Base-by-base conservation (phyloP, 768 basidiomycete species). In the Amanita brunnescens region DNA sequence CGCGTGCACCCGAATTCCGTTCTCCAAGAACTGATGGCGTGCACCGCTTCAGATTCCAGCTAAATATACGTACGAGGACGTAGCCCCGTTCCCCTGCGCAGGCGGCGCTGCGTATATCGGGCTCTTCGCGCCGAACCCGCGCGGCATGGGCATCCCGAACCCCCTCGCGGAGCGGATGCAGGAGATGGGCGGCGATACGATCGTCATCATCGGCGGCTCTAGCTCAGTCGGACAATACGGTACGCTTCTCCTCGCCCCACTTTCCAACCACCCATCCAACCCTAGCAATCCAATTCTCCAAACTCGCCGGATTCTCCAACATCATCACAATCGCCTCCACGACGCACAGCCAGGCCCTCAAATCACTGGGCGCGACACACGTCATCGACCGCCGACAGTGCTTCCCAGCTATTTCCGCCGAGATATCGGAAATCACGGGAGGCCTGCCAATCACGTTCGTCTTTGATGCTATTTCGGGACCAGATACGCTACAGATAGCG, bases 61-160 rank as follows among this genome's bases (percentile, higher is more conserved):
- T 23, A 68, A 63, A 49, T 23, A 74, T 40, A 66, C 71, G 5
- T 73, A 70, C 52, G 75, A 75, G 13, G 61, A 72, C 39, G 76
- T 71, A 0, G 58, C 72, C 3, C 67, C 74, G 8, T 57, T 77
- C 23, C 71, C 76, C 8, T 61, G 73, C 12, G 72, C 66, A 2
- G 52, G 75, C 34, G 67, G 67, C 20, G 74, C 77, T 30, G 72
- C 75, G 18, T 66, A 68, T 24, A 60, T 72, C 6, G 46, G 76
- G 63, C 5, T 61, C 14, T 61, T 57, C 30, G 38, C 53, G 20
- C 13, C 45, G 14, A 39, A 12, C 3, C 58, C 56, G 16, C 20
- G 52, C n/a, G 59, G 60, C 49, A 47, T 23, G 54, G 55, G 5
- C 47, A 49, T 35, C n/a, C 54, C 46, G 20, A 58, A 53, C 56